Evolutionary conservation across 2,329 filamentous ascomycete species (phyloP), one percentile per base, ranked within the genome.

Genomic region (Nigrospora sphaerica): DNA sequence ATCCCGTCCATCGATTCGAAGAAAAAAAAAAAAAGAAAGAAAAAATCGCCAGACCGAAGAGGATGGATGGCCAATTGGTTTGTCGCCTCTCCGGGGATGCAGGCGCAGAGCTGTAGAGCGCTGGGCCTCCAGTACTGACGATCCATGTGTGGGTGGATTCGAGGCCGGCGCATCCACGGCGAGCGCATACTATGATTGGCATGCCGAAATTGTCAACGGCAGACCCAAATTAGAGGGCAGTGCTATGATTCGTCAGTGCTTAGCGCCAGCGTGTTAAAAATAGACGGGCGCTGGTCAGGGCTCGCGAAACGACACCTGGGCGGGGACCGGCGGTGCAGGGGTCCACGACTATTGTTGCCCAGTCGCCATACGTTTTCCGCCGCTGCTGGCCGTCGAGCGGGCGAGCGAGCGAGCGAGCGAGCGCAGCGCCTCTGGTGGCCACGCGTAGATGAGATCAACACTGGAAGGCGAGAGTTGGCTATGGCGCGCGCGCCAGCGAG

Each of bases 181-280:
- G 42, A 33, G 32, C 39, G 43, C 23, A 36, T 17, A 32, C 32
- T 16, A 42, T 47, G 49, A 51, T 51, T 51, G 49, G 49, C 39
- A 44, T 39, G 16, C 40, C 32, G 49, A 51, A 49, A 51, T 51
- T 51, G 49, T 51, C 49, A 51, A 47, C 49, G 47, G 49, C 48
- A 49, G 33, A 23, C 17, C 42, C 47, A 47, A 49, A 45, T 49
- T 46, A 46, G 45, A 32, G n/a, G 17, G 19, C 23, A 33, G 33
- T 18, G n/a, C 28, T 32, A 33, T 54, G 50, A 54, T 54, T 54
- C 37, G 50, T 39, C 42, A 44, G 38, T 18, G 33, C 14, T 44
- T 47, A 41, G 52, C 50, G 52, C 52, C 46, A 41, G 39, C 32
- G 14, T 33, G 41, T 32, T 46, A 50, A 35, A 43, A 47, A 39